Conservation (phyloP, 1,139 yeast genomes). For the Yamadazyma taylorii region DNA sequence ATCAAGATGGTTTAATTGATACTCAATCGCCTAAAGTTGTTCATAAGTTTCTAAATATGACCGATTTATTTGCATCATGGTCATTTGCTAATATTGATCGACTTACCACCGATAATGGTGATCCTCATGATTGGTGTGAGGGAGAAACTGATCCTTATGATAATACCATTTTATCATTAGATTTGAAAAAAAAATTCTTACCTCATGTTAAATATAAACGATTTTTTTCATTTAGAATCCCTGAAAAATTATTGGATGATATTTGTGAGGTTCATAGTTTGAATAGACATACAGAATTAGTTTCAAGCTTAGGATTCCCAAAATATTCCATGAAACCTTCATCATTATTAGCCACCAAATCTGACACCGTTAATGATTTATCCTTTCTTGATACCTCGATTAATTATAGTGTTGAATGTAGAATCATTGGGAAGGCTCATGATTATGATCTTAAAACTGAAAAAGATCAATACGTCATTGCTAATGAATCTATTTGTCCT, state of each 20-base stretch:
- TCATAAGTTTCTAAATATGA: slow-evolving; percentile 43
- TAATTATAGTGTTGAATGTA: slow-evolving; percentile 40
- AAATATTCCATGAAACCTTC: slow-evolving; percentile 25
- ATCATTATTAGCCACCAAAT: slow-evolving; percentile 23
- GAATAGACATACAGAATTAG: slow-evolving; percentile 36
- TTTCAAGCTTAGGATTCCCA: slow-evolving; percentile 40
- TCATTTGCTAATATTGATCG: slow-evolving; percentile 47
- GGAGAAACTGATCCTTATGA: slow-evolving; percentile 49
- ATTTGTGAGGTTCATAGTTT: slow-evolving; percentile 39
- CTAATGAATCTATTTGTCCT: slow-evolving; percentile 34
- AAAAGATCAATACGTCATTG: slow-evolving; percentile 39
- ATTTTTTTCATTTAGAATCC: slow-evolving; percentile 42
- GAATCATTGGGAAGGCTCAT: slow-evolving; percentile 44
- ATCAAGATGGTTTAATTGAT: slow-evolving; percentile 30
- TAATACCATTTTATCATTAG: slow-evolving; percentile 37
- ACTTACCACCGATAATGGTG: slow-evolving; percentile 45
- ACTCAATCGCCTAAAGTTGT: slow-evolving; percentile 26
- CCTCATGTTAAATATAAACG: slow-evolving; percentile 44
- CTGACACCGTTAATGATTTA: slow-evolving; percentile 29
- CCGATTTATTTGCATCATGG: slow-evolving; percentile 50
- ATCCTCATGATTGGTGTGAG: slow-evolving; percentile 51
- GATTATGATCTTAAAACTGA: slow-evolving; percentile 26
- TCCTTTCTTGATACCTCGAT: slow-evolving; percentile 40
- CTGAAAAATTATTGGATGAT: slow-evolving; percentile 44
- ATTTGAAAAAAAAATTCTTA: slow-evolving; percentile 37